These are phyloP conservation scores for Saprolegnia parasitica DNA, from an alignment of 352 stramenopile species.

Conservation along the genomic window DNA sequence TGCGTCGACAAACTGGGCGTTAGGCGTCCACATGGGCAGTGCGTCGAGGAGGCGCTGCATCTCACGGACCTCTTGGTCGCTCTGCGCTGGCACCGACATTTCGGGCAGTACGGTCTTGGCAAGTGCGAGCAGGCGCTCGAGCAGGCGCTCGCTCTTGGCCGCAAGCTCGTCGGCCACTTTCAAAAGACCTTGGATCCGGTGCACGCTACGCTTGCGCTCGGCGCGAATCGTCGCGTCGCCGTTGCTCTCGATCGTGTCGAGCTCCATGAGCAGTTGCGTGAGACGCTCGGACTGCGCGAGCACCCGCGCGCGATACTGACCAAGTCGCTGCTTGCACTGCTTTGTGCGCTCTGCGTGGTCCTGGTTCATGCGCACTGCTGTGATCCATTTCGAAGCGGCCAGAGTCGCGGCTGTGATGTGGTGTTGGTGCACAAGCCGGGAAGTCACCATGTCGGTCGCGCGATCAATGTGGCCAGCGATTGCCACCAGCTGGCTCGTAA, in stretches of 20 bases:
- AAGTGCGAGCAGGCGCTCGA: not conserved
- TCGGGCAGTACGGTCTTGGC: not conserved
- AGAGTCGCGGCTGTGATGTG: not conserved
- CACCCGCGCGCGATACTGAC: constrained; percentile 52
- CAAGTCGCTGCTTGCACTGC: constrained; percentile 34
- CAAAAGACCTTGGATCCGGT: constrained; percentile 48
- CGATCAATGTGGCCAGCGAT: not conserved
- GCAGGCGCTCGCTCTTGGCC: not conserved
- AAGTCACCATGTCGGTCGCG: constrained; percentile 5
- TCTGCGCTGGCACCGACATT: not conserved
- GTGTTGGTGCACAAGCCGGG: constrained; percentile 1
- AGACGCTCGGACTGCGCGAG: constrained; percentile 63
- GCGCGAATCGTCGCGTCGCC: constrained; percentile 49
- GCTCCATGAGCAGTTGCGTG: constrained; percentile 47
- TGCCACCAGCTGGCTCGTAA: not conserved
- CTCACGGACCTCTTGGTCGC: not conserved
- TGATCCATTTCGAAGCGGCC: constrained; percentile 15
- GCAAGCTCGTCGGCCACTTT: constrained; percentile 35
- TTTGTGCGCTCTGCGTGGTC: not conserved
- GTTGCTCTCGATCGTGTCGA: constrained; percentile 61
- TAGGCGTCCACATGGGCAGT: not conserved
- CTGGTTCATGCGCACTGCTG: not conserved
- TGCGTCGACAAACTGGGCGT: not conserved
- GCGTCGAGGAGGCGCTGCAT: not conserved
- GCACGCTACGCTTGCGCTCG: constrained; percentile 49